Base-by-base conservation (phyloP, 257 asterid species). In the Asclepias syriaca region DNA sequence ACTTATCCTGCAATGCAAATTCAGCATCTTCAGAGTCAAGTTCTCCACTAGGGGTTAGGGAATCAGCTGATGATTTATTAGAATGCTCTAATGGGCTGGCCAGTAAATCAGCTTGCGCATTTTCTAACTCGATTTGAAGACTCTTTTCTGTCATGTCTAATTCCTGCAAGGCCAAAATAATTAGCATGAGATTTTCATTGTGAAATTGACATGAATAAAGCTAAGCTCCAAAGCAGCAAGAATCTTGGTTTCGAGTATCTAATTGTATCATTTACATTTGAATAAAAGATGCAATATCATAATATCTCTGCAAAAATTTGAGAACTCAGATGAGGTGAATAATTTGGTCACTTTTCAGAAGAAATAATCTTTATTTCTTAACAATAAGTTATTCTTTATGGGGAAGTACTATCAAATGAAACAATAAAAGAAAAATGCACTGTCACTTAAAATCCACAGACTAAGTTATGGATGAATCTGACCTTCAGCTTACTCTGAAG, bases 401-500 rank as follows among this genome's bases (percentile, higher is more conserved):
- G 14, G 32, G 18, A 3, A 3, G n/a, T 21, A 8, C 34, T 39
- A 50, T 13, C 19, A 54, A 9, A 22, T 9, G 15, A 15, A 22
- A 40, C 55, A 55, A 57, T 6, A n/a, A 22, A 39, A 18, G 21
- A 34, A 22, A 24, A 16, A 40, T 37, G 68, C 50, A 64, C 8
- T 8, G n/a, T 37, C 39, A 64, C 50, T 16, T n/a, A 39, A 80
- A 69, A 37, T 40, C 57, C 65, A 74, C 13, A 49, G 11, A 7
- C 75, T 7, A 56, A 8, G 65, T 32, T 32, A 3, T 51, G 63
- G 49, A 58, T 37, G 15, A 50, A 15, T 63, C 92, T 80, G 81
- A 91, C 98, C 98, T 87, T 80, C 76, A 94, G 84, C 86, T 85
- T 94, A 80, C 64, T 81, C 78, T 77, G 82, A 64, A 94, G 88